Conservation (phyloP, 1,139 yeast genomes). For the Eremothecium cymbalariae region DNA sequence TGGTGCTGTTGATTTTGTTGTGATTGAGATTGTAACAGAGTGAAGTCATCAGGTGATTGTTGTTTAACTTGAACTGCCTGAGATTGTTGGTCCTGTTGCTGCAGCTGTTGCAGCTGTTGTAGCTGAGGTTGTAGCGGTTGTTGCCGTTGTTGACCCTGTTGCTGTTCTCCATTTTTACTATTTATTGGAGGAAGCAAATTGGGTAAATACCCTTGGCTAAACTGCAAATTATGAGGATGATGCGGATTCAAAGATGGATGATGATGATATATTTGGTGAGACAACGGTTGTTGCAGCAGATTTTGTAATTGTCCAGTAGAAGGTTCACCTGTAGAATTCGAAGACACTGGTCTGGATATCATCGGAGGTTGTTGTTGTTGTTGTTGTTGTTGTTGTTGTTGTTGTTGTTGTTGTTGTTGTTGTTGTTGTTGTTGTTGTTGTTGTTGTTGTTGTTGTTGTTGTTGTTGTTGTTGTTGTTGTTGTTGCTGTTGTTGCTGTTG, state of each 20-base stretch:
- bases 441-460: conserved; percentile 12
- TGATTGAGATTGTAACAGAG: conserved; percentile 11
- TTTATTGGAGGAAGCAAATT: conserved; percentile 9
- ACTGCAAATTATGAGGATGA: conserved; percentile 6
- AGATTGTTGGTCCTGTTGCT: conserved; percentile 9
- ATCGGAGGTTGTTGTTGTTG: conserved; percentile 9
- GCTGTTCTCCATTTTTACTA: conserved; percentile 4
- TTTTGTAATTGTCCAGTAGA: background rate
- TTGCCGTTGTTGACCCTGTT: conserved; percentile 1
- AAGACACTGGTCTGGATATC: too few species aligned
- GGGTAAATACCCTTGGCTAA: conserved; percentile 7
- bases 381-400: conserved; percentile 10
- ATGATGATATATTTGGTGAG: background rate
- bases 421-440: conserved; percentile 9
- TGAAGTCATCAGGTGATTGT: too few species aligned
- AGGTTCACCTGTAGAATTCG: too few species aligned
- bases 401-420: conserved; percentile 11
- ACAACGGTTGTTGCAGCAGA: background rate
- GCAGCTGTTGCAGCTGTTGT: conserved; percentile 9
- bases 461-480: conserved; percentile 13
- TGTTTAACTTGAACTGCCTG: conserved; percentile 14
- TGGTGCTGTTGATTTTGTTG: conserved; percentile 22
- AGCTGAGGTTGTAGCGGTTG: background rate
- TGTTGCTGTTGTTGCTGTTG: conserved; percentile 14
- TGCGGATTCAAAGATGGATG: background rate